Evolutionary conservation across 257 asterid genomes (phyloP), one percentile per base, ranked within the genome.

Genomic region (Ocimum tenuiflorum): DNA sequence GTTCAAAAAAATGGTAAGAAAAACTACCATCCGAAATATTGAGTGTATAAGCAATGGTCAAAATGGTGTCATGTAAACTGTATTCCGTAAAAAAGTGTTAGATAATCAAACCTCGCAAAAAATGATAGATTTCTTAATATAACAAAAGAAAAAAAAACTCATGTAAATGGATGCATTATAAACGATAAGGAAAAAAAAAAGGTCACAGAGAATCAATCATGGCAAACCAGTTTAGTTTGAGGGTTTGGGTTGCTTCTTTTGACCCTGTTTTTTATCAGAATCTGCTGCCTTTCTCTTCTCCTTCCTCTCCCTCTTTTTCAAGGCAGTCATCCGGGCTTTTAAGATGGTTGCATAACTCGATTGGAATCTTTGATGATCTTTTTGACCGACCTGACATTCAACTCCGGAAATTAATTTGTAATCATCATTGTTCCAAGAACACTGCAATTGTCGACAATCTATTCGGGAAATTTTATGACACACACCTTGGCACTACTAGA

Each of bases 251-350:
- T 55, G 67, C 67, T 81, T 85, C 76, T 88, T 88, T 13, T 69
- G 56, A n/a, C 46, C 85, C 51, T 47, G 68, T 18, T 88, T 90
- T 63, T 84, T 82, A 64, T 85, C 97, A 7, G 88, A 77, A 69
- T 82, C 90, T 9, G 85, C 78, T 17, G 89, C 73, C 78, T 91
- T 91, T 60, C 80, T 85, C 81, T 78, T 83, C 67, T 91, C 95
- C 78, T 91, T 91, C 77, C 96, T 77, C 83, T 91, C 98, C 78
- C 98, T 87, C 82, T 89, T 91, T 83, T 87, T 91, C 77, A 91
- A 70, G 4, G 98, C 89, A n/a, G 92, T 85, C 96, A 91, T 87
- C 8, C 89, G 86, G 58, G 95, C 82, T 78, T 88, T 91, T 71
- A 91, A 68, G 71, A 91, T 86, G 15, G 96, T 91, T 41, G 98